phyloP scores from a whole-genome alignment of 352 stramenopile genomes.

The Pythium chondricola region DNA sequence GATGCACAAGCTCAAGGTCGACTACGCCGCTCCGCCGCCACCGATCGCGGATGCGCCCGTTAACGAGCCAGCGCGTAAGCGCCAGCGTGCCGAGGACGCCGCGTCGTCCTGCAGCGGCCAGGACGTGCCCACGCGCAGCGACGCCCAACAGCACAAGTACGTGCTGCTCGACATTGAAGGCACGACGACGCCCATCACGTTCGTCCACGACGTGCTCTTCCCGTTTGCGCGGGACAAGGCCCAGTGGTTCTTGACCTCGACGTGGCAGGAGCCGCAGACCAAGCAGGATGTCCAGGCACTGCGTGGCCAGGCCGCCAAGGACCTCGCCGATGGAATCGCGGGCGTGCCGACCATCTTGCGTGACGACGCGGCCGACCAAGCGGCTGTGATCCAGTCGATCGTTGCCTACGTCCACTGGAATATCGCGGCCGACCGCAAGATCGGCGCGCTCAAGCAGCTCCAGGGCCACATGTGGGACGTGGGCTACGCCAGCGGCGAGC shows the following conservation, averaged over 20 bases:
- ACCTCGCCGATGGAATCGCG: slow-evolving; percentile 24
- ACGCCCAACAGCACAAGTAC: slow-evolving; percentile 85
- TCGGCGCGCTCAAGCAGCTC: slow-evolving; percentile 83
- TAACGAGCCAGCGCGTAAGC: slow-evolving; percentile 49
- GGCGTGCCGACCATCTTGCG: slow-evolving; percentile 23
- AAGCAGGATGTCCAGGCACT: slow-evolving; percentile 42
- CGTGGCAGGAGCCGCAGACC: slow-evolving; percentile 46
- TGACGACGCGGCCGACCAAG: slow-evolving; percentile 13
- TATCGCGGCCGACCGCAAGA: slow-evolving; percentile 75
- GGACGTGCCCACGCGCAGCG: slow-evolving; percentile 11
- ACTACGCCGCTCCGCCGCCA: slow-evolving; percentile 43
- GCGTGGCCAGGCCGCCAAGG: slow-evolving; percentile 34
- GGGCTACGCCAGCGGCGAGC: slow-evolving; percentile 79
- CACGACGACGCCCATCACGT: slow-evolving; percentile 94
- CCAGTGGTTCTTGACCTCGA: slow-evolving; percentile 46
- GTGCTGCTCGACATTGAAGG: slow-evolving; percentile 96
- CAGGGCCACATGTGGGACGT: slow-evolving; percentile 89
- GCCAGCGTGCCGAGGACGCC: slow-evolving; percentile 18
- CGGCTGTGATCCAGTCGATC: slow-evolving; percentile 29
- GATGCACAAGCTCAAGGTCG: slow-evolving; percentile 85
- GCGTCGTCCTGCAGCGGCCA: slow-evolving; percentile 1
- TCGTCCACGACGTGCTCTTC: slow-evolving; percentile 94
- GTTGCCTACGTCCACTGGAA: slow-evolving; percentile 67
- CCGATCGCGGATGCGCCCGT: neutral
- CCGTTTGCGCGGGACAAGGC: slow-evolving; percentile 78